Conservation (phyloP, 169 alveolate species). For the Cryptosporidium viatorum region DNA sequence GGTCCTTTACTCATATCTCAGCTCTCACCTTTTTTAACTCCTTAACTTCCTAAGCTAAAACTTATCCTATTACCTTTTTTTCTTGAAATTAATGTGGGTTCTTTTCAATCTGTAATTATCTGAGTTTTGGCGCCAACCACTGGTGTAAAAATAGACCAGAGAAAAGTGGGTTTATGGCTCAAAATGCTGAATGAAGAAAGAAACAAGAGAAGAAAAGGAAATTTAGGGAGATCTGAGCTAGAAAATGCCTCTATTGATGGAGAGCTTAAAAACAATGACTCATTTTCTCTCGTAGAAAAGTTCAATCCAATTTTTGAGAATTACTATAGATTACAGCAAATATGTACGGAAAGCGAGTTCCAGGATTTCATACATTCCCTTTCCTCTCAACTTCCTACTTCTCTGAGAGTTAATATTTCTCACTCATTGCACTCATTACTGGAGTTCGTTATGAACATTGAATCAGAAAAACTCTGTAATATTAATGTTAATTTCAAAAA, state of each 20-base stretch:
- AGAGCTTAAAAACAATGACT: not conserved
- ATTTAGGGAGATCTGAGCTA: not conserved
- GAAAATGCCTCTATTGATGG: not conserved
- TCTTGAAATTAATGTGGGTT: not conserved
- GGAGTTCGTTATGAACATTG: not conserved
- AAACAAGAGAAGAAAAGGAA: not conserved
- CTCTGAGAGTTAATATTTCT: constrained; percentile 31
- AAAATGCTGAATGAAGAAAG: not conserved
- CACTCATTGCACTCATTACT: constrained; percentile 1
- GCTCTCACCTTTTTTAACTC: too few species aligned
- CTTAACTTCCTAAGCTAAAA: too few species aligned
- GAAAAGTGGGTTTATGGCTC: not conserved
- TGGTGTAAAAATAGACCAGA: not conserved
- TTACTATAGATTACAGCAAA: constrained; percentile 9
- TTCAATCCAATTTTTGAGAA: not conserved
- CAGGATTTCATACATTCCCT: constrained; percentile 2
- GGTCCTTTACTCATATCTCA: not conserved
- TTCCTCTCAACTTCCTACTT: constrained; percentile 21
- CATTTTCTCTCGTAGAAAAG: not conserved
- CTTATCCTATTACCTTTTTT: not conserved
- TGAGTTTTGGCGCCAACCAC: not conserved
- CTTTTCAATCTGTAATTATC: not conserved
- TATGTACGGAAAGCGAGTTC: constrained; percentile 4
- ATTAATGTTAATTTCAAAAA: not conserved
- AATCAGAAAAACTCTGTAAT: not conserved